phyloP scores from a whole-genome alignment of 331 rosid genomes.

The Cydonia oblonga region DNA sequence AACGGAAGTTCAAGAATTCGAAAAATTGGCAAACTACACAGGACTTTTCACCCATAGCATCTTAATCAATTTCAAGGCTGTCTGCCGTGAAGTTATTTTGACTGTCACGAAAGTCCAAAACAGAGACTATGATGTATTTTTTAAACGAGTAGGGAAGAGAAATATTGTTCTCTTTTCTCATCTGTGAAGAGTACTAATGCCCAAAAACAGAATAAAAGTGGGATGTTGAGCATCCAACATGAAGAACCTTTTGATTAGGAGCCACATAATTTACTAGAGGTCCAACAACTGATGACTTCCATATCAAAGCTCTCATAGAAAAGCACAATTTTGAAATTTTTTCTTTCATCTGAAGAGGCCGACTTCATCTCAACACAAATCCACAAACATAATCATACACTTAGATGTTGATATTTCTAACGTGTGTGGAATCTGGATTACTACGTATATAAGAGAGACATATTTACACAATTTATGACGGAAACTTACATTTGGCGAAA shows the following conservation, averaged over 20 bases:
- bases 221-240: neutral
- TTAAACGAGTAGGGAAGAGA: neutral
- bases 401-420: neutral
- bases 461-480: neutral
- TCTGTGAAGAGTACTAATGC: neutral
- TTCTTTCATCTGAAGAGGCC: neutral
- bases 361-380: neutral
- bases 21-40: neutral
- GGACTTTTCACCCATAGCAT: neutral
- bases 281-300: neutral
- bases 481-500: neutral
- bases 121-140: neutral
- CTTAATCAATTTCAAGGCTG: neutral
- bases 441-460: neutral
- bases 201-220: neutral
- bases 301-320: neutral
- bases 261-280: neutral
- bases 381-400: neutral
- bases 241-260: neutral
- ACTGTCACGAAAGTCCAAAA: neutral
- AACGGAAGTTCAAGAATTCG: neutral
- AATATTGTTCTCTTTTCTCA: neutral
- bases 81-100: neutral
- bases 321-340: neutral
- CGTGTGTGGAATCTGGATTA: neutral